These are phyloP conservation scores for Meyerozyma guilliermondii DNA, from an alignment of 1,139 yeast genomes.

Conservation along the genomic window DNA sequence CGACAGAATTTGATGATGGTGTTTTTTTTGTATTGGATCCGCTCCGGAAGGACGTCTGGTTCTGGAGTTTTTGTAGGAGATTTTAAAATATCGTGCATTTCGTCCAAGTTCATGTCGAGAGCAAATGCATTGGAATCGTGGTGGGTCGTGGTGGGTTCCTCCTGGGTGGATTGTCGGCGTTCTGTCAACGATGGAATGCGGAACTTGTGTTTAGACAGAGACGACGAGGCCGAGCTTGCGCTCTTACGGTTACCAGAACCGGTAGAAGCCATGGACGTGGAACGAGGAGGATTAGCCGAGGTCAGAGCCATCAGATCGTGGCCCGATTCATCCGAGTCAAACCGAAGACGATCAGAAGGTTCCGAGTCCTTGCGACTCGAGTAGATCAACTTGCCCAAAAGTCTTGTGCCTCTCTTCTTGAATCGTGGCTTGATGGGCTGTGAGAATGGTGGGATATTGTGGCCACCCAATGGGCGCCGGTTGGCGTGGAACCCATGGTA, in stretches of 20 bases:
- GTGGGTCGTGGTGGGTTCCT: constrained; percentile 1
- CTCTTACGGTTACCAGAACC: constrained; percentile 15
- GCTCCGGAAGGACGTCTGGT: constrained; percentile 5
- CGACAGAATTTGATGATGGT: constrained; percentile 7
- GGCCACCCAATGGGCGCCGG: constrained; percentile 20
- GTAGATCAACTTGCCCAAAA: constrained; percentile 46
- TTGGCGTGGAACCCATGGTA: constrained; percentile 50
- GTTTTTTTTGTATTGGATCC: constrained; percentile 1
- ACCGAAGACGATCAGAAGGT: constrained; percentile 6
- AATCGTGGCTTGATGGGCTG: constrained; percentile 50
- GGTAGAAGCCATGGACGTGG: constrained; percentile 4
- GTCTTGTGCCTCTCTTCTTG: constrained; percentile 36
- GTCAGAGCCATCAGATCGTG: constrained; percentile 5
- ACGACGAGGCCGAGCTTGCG: constrained; percentile 15
- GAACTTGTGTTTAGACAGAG: constrained; percentile 28
- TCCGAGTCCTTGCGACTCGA: constrained; percentile 37
- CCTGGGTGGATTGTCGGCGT: constrained; percentile 3
- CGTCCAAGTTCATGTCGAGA: constrained; percentile 45
- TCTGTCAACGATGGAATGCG: constrained; percentile 31
- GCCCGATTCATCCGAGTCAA: constrained; percentile 3
- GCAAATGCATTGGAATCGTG: constrained; percentile 17
- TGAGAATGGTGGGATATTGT: constrained; percentile 43
- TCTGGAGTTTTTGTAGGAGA: constrained; percentile 12
- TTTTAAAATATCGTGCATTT: constrained; percentile 51
- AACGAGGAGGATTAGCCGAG: background rate